Percentiles rank a stretch among this genome's conserved stretches.
Evolutionary conservation across 2,329 filamentous ascomycete genomes (phyloP).

Genomic region (Phoma sp.): DNA sequence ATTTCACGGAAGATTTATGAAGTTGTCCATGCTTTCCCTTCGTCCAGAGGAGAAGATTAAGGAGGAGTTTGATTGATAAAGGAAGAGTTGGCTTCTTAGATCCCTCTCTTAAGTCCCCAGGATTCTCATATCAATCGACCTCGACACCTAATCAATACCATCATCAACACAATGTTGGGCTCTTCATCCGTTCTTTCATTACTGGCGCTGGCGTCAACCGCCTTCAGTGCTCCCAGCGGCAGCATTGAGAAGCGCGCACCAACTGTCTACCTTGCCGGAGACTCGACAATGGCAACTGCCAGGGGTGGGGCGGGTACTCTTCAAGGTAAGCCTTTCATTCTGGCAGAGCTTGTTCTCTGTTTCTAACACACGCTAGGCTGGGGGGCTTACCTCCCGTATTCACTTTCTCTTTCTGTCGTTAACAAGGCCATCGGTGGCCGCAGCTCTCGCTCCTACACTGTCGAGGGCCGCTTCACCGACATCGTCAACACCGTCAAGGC

Average conservation of each 20-base stretch:
- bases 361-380: constrained; percentile 57
- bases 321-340: constrained; percentile 42
- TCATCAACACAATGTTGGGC: constrained; percentile 27
- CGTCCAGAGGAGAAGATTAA: constrained; percentile 6
- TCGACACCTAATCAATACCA: too few species aligned
- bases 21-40: constrained; percentile 6
- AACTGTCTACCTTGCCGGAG: constrained; percentile 65
- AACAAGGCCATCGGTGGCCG: constrained; percentile 73
- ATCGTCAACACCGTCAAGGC: constrained; percentile 61
- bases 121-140: neutral
- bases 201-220: constrained; percentile 29
- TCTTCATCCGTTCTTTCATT: constrained; percentile 27
- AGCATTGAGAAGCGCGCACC: constrained; percentile 39
- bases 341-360: neutral
- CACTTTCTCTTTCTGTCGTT: constrained; percentile 59
- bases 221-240: constrained; percentile 32
- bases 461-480: constrained; percentile 69
- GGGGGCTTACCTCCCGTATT: constrained; percentile 67
- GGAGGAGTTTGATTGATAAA: constrained; percentile 5
- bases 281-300: constrained; percentile 66
- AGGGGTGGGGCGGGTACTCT: constrained; percentile 52
- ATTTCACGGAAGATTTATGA: constrained; percentile 16
- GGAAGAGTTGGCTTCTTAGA: neutral
- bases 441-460: constrained; percentile 70
- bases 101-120: neutral